Evolutionary conservation across 257 asterid species (phyloP), one percentile per base, ranked within the genome.

Genomic region (Scutellaria galericulata): DNA sequence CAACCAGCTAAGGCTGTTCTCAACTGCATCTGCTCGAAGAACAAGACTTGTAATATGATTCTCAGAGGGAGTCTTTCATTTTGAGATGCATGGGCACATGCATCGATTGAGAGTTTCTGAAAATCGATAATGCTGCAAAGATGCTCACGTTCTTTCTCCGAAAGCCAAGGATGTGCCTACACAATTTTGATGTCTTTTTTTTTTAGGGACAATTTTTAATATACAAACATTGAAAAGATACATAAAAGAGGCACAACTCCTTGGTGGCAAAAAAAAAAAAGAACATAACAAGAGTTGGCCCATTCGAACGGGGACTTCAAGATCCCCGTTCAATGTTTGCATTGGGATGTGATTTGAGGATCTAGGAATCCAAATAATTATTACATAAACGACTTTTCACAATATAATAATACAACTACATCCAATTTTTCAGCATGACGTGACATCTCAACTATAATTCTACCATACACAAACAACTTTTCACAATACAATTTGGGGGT

Each of bases 81-180:
- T 75, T 95, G 99, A 58, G 99, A 95, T 63, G 99, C 99, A 75
- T 95, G 98, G 31, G 98, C 90, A 56, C 98, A 95, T 10, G 98
- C 98, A 80, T 95, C 99, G 11, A 95, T 82, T 1, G 99, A 95
- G 63, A 95, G 97, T 83, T 92, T 92, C 87, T 81, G 93, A 78
- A 90, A 90, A 83, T 95, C 88, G 1, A 95, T 86, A 11, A 87
- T 72, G 79, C 73, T 82, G 89, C 99, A 95, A 7, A 95, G 88
- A 42, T 80, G 86, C 83, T 90, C 97, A 74, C 86, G 85, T 63
- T 92, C 99, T 71, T 76, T 86, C 15, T 86, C 90, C 3, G 93
- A 66, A 50, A 92, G 95, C 98, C 93, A 92, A 3, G 88, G 86
- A 78, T 90, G 99, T 14, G 91, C 94, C 99, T 95, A 86, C 77